Percentiles rank a stretch among this genome's conserved stretches.
Conservation (phyloP, 2,329 filamentous ascomycete genomes). For the Coccinonectria pachysandricola region DNA sequence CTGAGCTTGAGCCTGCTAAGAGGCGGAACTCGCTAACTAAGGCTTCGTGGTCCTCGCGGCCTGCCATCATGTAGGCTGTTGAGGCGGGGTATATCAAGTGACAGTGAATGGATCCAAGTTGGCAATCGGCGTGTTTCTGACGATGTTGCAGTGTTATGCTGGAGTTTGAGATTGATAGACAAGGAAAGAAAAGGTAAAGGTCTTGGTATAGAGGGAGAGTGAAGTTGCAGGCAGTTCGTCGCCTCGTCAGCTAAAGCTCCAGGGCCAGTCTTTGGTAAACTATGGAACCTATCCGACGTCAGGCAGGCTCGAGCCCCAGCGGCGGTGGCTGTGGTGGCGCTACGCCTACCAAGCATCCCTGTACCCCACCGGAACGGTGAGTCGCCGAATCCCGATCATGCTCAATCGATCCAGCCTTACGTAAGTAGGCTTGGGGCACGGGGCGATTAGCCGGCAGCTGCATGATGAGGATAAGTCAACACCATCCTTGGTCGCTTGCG, state of each 20-base stretch:
- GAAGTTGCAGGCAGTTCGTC: constrained; percentile 19
- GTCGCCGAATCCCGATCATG: constrained; percentile 17
- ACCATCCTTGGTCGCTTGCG: constrained; percentile 10
- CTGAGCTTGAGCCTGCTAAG: constrained; percentile 17
- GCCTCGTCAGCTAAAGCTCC: constrained; percentile 20
- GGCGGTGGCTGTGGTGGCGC: constrained; percentile 15
- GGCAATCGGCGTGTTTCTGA: too few species aligned
- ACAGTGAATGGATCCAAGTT: too few species aligned
- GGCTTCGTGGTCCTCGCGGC: constrained; percentile 13
- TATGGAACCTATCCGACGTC: background rate
- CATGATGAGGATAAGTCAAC: constrained; percentile 15
- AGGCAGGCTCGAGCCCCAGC: constrained; percentile 1
- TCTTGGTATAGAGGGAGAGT: constrained; percentile 2
- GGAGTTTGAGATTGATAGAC: too few species aligned
- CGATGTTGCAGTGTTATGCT: too few species aligned
- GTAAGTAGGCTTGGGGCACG: constrained; percentile 15
- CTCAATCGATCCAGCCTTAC: constrained; percentile 15
- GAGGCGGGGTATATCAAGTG: constrained; percentile 13
- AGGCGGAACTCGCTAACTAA: constrained; percentile 20
- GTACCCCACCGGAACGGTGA: constrained; percentile 21
- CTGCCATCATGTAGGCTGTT: constrained; percentile 19
- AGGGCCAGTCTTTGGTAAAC: background rate
- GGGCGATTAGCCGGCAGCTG: constrained; percentile 4
- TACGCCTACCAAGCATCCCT: constrained; percentile 8
- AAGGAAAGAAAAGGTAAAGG: background rate